Base-by-base conservation (phyloP, 2,329 filamentous ascomycete species). In the Dothideomycetes sp. region DNA sequence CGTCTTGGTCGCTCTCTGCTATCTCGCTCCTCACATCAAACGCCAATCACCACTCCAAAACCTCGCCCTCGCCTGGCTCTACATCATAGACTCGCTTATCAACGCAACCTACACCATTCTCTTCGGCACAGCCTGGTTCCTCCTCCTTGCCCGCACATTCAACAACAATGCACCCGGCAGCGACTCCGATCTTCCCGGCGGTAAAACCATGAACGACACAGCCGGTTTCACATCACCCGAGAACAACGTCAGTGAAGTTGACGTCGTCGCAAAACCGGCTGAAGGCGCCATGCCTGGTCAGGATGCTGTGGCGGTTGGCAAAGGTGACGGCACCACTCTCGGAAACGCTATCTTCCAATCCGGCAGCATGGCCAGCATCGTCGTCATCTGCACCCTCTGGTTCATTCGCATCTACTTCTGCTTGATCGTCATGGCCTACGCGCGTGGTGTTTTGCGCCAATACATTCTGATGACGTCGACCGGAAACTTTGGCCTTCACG, bases 121-220 rank as follows among this genome's bases (percentile, higher is more conserved):
- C 7, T 95, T 95, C 57, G 85, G 82, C 28, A 67, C 86, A 41
- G 78, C 80, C 35, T 95, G 88, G 88, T 94, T 93, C 63, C 69
- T 89, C 45, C 74, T 81, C n/a, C 69, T 84, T 33, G 77, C 71
- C 24, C 68, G 73, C 45, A 68, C 76, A 53, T 65, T 74, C 37
- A 64, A 70, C 41, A 57, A 62, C 34, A 53, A 33, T 4, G 33
- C 16, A 9, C 36, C 46, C 5, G 53, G 43, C 4, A 45, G 37
- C 42, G 47, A 47, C 11, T 51, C 49, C 23, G 41, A 50, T 32
- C 65, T 70, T 3, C 64, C 66, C 9, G 75, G 77, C 13, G 65
- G 67, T 18, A 66, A 63, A 49, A 77, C 63, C 34, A 79, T 83
- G 47, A 71, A 70, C 16, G 69, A 78, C 38, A 77, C 73, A 2